A percentile compares a stretch with the other conserved stretches of the same genome.
Evolutionary conservation across 257 asterid species (phyloP).

Genomic region (Linderniella brevidens): DNA sequence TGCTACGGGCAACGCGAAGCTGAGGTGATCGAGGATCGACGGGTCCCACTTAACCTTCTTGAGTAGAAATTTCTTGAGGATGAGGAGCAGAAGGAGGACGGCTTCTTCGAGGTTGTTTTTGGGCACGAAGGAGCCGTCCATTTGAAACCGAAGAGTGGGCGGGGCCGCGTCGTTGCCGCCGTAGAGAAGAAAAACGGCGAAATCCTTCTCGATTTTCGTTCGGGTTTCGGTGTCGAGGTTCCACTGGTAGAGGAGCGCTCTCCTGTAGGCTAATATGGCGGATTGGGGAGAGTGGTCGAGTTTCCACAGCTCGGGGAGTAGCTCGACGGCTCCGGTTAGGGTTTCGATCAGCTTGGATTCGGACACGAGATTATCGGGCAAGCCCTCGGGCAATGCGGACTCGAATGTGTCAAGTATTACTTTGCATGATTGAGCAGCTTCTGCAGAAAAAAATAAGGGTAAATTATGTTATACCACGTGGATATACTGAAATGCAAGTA

Average conservation of each 20-base stretch:
- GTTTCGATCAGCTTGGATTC: constrained; percentile 62
- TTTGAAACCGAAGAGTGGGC: constrained; percentile 71
- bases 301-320: constrained; percentile 76
- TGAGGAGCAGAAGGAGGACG: constrained; percentile 46
- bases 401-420: constrained; percentile 67
- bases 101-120: constrained; percentile 79
- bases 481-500: no score
- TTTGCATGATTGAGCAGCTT: constrained; percentile 78
- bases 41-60: constrained; percentile 53
- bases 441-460: constrained; percentile 16
- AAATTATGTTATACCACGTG: no score
- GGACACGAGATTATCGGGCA: constrained; percentile 40
- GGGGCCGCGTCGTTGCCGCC: constrained; percentile 69
- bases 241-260: constrained; percentile 74
- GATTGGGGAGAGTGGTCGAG: constrained; percentile 48
- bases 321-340: constrained; percentile 57
- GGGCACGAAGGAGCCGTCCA: constrained; percentile 62
- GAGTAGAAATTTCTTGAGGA: constrained; percentile 27
- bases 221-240: constrained; percentile 46
- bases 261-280: constrained; percentile 48
- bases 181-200: constrained; percentile 65
- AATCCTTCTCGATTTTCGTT: constrained; percentile 53
- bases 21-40: constrained; percentile 54
- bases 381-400: constrained; percentile 58
- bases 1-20: constrained; percentile 58